These are phyloP conservation scores for Argentina anserina DNA, from an alignment of 306 rosid genomes.

Conservation along the genomic window DNA sequence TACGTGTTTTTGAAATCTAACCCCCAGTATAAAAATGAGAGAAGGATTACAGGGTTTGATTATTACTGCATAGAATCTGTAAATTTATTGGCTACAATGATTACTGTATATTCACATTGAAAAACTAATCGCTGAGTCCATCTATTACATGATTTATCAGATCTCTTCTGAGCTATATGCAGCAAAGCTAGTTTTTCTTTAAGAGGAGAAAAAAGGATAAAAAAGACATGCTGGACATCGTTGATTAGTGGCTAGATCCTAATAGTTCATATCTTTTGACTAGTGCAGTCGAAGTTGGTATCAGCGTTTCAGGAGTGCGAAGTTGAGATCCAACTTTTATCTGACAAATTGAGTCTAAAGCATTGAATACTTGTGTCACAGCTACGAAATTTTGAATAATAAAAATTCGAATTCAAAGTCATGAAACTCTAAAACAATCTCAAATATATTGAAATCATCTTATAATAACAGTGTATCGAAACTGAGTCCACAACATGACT, in stretches of 20 bases:
- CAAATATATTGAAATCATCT: no score
- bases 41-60: not conserved
- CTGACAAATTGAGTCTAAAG: not conserved
- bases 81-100: not conserved
- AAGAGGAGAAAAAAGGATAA: no score
- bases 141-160: not conserved
- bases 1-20: not conserved
- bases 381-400: no score
- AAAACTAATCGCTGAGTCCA: not conserved
- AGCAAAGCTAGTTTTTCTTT: not conserved
- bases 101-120: not conserved
- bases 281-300: not conserved
- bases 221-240: not conserved
- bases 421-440: no score
- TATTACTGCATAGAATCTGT: not conserved
- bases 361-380: no score
- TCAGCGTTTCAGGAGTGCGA: not conserved
- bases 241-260: no score
- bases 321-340: not conserved
- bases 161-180: not conserved
- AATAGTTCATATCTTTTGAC: no score
- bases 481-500: no score
- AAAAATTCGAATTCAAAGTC: no score
- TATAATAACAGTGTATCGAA: no score
- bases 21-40: not conserved